Base-by-base conservation (phyloP, 2,329 filamentous ascomycete genomes). In the Neonectria coccinea region DNA sequence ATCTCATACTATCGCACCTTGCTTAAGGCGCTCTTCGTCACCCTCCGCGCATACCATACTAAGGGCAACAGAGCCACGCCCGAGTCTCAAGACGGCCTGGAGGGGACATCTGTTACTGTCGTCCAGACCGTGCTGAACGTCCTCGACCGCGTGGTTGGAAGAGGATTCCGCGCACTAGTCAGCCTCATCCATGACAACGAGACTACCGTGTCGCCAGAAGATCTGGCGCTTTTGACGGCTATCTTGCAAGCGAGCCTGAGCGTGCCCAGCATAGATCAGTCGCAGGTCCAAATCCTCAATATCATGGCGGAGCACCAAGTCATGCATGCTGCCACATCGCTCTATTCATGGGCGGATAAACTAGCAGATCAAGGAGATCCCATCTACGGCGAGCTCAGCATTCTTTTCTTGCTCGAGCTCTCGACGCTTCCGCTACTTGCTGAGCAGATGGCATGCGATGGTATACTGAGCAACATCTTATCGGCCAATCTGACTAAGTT, bases 301-400 rank as follows among this genome's bases (percentile, higher is more conserved):
- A 89, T 90, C 69, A 84, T 93, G 83, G 83, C 87, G 1, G 87
- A 88, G 51, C 89, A 94, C 75, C 89, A 92, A 67, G 90, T 91
- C 1, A 86, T 93, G 50, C 92, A 95, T 73, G 92, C 94, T 65
- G 94, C 94, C 1, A 90, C 91, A 6, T 93, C 92, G 36, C 85
- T 99, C 5, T 98, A 95, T 79, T 97, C 94, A 0, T 99, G 96
- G 96, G 89, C 95, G 4, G 94, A 98, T 77, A 89, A 91, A 69
- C 85, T 98, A 25, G 87, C 91, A 0, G 86, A 91, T 39, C 87
- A 91, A 61, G 89, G 90, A 29, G 95, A 98, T 75, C 95, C 96
- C 0, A 84, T 98, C 31, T 98, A 97, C 77, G 96, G 94, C 68
- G 94, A 97, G 76, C 87, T 97, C n/a, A 92, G 92, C 73, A 86